phyloP scores from a whole-genome alignment of 768 basidiomycete species.

The Collybia nuda region DNA sequence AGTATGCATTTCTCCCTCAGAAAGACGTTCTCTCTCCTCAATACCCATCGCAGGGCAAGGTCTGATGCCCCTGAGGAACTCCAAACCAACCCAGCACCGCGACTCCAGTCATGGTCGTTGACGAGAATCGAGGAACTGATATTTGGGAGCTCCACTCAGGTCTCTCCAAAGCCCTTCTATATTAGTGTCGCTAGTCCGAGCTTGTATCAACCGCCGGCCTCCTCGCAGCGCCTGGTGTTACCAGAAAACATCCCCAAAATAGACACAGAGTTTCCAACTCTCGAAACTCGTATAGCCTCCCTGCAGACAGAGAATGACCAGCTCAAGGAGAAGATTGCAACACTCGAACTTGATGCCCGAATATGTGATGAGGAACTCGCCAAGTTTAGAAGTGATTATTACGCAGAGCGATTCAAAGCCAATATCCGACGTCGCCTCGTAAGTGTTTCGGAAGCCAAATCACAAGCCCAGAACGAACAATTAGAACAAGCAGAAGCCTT shows the following conservation, averaged over 20 bases:
- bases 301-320: slow-evolving; percentile 27
- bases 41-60: slow-evolving; percentile 6
- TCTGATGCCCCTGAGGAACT: slow-evolving; percentile 2
- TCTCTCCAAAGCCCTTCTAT: too few relatives aligned
- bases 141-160: too few relatives aligned
- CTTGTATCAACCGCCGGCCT: too few relatives aligned
- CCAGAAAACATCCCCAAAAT: too few relatives aligned
- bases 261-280: background rate
- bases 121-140: slow-evolving; percentile 5
- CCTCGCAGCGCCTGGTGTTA: too few relatives aligned
- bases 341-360: slow-evolving; percentile 21
- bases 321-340: slow-evolving; percentile 17
- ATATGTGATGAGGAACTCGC: slow-evolving; percentile 24
- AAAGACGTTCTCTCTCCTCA: slow-evolving; percentile 13
- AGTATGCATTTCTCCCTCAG: slow-evolving; percentile 14
- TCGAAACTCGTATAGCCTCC: slow-evolving; percentile 8
- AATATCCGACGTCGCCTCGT: slow-evolving; percentile 16
- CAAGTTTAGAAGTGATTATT: slow-evolving; percentile 23
- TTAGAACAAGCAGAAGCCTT: slow-evolving; percentile 31
- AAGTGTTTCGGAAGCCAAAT: slow-evolving; percentile 9
- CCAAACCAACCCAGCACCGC: background rate
- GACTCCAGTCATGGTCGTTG: slow-evolving; percentile 9
- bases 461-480: slow-evolving; percentile 21
- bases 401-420: slow-evolving; percentile 25
- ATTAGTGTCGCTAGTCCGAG: too few relatives aligned